Evolutionary conservation across 208 protist genomes (phyloP).

Genomic region (Leishmania braziliensis): DNA sequence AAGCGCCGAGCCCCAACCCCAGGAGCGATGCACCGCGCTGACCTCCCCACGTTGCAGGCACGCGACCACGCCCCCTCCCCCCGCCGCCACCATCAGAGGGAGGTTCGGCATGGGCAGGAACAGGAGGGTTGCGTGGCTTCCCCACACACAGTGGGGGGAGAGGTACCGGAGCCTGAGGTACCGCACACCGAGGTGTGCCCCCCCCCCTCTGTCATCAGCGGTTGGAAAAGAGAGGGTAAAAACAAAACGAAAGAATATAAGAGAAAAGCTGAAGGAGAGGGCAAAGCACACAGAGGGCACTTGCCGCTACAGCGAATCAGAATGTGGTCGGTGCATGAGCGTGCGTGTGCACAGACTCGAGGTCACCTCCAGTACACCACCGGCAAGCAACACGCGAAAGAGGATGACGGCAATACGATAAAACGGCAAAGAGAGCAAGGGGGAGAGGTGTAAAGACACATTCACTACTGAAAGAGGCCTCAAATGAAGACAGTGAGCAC

Average conservation of each 20-base stretch:
- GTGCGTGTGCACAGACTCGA: not conserved
- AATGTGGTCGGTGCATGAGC: not conserved
- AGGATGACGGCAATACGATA: not conserved
- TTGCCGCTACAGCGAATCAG: not conserved
- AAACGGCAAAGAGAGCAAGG: slow-evolving; percentile 3
- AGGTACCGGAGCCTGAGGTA: not conserved
- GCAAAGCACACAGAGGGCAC: not conserved
- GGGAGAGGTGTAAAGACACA: not conserved
- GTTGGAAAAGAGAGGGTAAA: not conserved
- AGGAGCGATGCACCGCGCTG: not conserved
- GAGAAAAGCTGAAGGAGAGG: not conserved
- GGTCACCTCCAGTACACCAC: not conserved
- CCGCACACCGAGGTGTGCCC: not conserved
- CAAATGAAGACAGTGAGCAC: not conserved
- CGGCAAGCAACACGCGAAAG: not conserved
- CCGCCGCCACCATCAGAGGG: not conserved
- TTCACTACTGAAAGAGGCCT: not conserved
- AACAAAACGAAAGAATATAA: not conserved
- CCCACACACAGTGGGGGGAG: not conserved
- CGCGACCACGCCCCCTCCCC: too few relatives aligned
- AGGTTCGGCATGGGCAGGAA: not conserved
- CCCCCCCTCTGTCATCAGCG: not conserved
- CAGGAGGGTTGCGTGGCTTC: not conserved
- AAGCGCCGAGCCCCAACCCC: not conserved
- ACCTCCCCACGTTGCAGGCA: not conserved